Evolutionary conservation across 345 rosid species (phyloP).

Genomic region (Atalantia buxifolia): DNA sequence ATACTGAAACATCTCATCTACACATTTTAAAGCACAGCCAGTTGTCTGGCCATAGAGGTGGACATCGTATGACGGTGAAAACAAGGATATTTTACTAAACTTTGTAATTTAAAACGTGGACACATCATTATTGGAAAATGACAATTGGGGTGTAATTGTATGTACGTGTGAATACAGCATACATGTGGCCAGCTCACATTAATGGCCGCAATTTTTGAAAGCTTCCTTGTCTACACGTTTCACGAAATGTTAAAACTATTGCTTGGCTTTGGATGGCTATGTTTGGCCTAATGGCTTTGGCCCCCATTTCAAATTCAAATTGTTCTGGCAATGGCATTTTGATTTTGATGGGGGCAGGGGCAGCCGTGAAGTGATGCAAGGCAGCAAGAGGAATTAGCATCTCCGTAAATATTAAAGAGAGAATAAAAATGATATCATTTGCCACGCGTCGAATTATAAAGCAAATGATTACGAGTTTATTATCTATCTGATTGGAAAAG

Average conservation of each 20-base stretch:
- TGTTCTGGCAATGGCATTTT: too few species aligned
- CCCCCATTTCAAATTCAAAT: background rate
- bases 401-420: background rate
- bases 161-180: too few species aligned
- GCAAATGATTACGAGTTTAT: background rate
- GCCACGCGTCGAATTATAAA: background rate
- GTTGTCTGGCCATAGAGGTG: too few species aligned
- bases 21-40: too few species aligned
- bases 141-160: background rate
- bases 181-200: background rate
- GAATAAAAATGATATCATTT: background rate
- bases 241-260: slow-evolving; percentile 20
- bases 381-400: background rate
- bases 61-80: too few species aligned
- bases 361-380: background rate
- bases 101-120: too few species aligned
- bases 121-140: background rate
- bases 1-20: too few species aligned
- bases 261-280: background rate
- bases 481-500: background rate
- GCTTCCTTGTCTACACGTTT: slow-evolving; percentile 9
- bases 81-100: too few species aligned
- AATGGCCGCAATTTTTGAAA: background rate
- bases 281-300: background rate
- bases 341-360: background rate